Evolutionary conservation across 2,329 filamentous ascomycete species (phyloP), one percentile per base, ranked within the genome.

Genomic region (Apiospora saccharicola): DNA sequence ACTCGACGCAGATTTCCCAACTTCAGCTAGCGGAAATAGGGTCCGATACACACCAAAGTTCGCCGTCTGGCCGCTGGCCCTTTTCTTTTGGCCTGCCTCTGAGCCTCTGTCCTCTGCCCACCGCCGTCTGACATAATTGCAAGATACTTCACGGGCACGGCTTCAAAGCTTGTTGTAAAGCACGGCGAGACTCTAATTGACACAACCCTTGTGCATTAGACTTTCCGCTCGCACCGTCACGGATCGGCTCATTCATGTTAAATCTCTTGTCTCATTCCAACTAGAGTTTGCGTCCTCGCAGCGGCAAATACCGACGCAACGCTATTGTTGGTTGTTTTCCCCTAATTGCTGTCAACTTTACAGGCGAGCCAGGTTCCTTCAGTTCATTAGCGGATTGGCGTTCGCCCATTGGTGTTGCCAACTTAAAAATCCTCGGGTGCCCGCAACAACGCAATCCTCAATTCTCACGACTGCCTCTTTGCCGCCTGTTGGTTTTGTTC

Each of bases 91-190:
- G 19, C n/a, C 46, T 53, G 51, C 26, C 24, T 4, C 51, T 30
- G 13, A 14, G 51, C 51, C 51, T 30, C 51, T 61, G 16, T 10
- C 37, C 37, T 41, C 37, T 41, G 37, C 37, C 37, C 37, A 41
- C 37, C 57, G n/a, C 57, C 34, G 34, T 64, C 57, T 64, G 57
- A 41, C 57, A 64, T 64, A 64, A 61, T 37, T 61, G 53, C 30
- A 37, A 64, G 57, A 64, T 69, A 69, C 44, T 47, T 69, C 67
- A 49, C 44, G 44, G 47, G 67, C 67, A 69, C 67, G 43, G 67
- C n/a, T 69, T 49, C 67, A 69, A 69, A 69, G 67, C 67, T 69
- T 69, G 34, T 69, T 69, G 44, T 49, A 26, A 69, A 49, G 44
- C 47, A 30, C 44, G 26, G 26, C 44, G 30, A 30, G 67, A 69